Conservation (phyloP, 2,329 filamentous ascomycete genomes). For the Aspergillus unguis region DNA sequence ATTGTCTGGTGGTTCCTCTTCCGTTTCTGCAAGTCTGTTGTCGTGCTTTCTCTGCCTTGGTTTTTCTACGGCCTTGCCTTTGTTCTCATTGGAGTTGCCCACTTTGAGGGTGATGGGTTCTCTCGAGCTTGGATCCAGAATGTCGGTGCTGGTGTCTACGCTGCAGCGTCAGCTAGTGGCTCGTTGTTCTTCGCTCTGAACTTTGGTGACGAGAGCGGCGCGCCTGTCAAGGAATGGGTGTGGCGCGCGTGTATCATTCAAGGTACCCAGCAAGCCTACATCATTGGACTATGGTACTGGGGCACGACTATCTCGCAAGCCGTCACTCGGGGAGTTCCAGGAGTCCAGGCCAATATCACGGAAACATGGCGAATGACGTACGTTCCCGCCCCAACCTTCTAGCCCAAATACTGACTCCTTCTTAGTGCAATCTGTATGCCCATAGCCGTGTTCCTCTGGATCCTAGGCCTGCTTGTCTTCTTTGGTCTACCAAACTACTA, state of each 20-base stretch:
- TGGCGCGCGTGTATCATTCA: conserved; percentile 65
- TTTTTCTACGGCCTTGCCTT: conserved; percentile 62
- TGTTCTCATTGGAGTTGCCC: conserved; percentile 60
- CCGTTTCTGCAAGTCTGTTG: conserved; percentile 55
- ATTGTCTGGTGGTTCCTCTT: conserved; percentile 63
- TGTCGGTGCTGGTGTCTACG: conserved; percentile 60
- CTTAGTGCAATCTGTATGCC: conserved; percentile 54
- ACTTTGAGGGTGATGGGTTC: conserved; percentile 45
- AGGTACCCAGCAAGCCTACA: conserved; percentile 64
- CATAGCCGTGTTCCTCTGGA: conserved; percentile 57
- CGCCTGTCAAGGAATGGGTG: conserved; percentile 63
- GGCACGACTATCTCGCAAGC: conserved; percentile 53
- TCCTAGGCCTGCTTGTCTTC: conserved; percentile 54
- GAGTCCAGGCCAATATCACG: conserved; percentile 35
- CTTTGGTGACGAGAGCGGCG: conserved; percentile 62
- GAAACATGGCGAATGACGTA: conserved; percentile 47
- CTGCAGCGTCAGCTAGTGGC: conserved; percentile 60
- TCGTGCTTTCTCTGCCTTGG: conserved; percentile 60
- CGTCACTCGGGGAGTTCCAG: conserved; percentile 41
- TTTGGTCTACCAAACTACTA: conserved; percentile 66
- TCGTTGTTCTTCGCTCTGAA: conserved; percentile 66
- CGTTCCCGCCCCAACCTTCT: conserved; percentile 12
- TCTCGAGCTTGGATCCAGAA: conserved; percentile 57
- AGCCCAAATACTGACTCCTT: conserved; percentile 18
- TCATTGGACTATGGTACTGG: conserved; percentile 66